Percentiles rank a stretch among this genome's conserved stretches.
Evolutionary conservation across 1,284 basidiomycete species (phyloP).

Genomic region (Athelia psychrophila): DNA sequence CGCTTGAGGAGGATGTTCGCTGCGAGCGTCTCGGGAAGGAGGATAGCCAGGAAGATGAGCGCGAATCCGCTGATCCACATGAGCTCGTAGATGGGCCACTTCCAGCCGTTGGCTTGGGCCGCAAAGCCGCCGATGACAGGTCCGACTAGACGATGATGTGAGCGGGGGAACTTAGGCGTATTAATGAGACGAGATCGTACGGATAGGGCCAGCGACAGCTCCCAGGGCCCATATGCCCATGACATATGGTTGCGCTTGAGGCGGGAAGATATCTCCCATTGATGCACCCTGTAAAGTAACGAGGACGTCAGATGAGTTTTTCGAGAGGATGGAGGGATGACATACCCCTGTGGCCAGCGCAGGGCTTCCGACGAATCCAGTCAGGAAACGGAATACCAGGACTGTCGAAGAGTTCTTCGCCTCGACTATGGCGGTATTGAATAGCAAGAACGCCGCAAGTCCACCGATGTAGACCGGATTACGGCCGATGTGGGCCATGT

Average conservation of each 20-base stretch:
- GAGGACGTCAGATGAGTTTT: not conserved
- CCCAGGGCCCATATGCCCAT: slow-evolving; percentile 56
- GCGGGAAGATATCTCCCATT: slow-evolving; percentile 18
- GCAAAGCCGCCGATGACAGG: slow-evolving; percentile 29
- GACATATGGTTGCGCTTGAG: slow-evolving; percentile 48
- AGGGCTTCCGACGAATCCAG: slow-evolving; percentile 49
- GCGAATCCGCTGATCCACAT: slow-evolving; percentile 19
- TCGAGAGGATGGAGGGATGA: not conserved
- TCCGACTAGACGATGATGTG: too few species aligned
- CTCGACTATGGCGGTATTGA: slow-evolving; percentile 58
- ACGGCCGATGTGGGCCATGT: slow-evolving; percentile 36
- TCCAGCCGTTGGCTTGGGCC: slow-evolving; percentile 33
- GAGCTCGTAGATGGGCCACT: slow-evolving; percentile 54
- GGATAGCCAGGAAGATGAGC: slow-evolving; percentile 38
- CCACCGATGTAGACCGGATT: slow-evolving; percentile 51
- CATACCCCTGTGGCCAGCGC: slow-evolving; percentile 27
- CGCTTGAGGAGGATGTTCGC: slow-evolving; percentile 39
- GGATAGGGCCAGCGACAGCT: slow-evolving; percentile 53
- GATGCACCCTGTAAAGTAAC: slow-evolving; percentile 13
- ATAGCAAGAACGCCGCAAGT: slow-evolving; percentile 50
- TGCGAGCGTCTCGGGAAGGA: slow-evolving; percentile 47
- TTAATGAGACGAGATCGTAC: too few species aligned
- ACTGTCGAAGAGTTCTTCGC: slow-evolving; percentile 53
- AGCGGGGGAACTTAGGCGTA: too few species aligned
- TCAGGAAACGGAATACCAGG: slow-evolving; percentile 62